Base-by-base conservation (phyloP, 345 rosid species). In the Hirschfeldia incana region DNA sequence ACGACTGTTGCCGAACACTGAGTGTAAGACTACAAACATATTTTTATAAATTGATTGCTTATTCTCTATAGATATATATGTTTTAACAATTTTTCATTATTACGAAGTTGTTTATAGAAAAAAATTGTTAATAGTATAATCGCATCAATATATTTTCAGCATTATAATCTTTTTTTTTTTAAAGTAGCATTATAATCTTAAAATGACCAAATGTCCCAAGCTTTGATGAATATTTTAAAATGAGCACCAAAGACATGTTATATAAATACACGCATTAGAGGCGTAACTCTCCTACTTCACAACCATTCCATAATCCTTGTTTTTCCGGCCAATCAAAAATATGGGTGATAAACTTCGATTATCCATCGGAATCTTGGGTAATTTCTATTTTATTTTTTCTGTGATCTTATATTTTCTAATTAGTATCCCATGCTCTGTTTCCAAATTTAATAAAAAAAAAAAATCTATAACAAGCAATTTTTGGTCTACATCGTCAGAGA, bases 361-460 rank as follows among this genome's bases (percentile, higher is more conserved):
- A n/a, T 87, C 87, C 21, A 36, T 88, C 55, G 98, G 98, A 72
- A 67, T 88, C 65, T 82, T 91, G 85, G 97, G 94, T 86, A 84
- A 16, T 34, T 49, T 65, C 4, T 12, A 2, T 5, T 13, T 58
- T 13, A n/a, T 26, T 46, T 2, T 4, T 67, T 1, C 5, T 68
- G 36, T 68, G 64, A 3, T 73, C 39, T 39, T 53, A 9, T 51
- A 16, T 69, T 37, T 28, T 55, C 17, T 16, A 21, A 21, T 21
- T 11, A 46, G 29, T 32, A 17, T 4, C 58, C 65, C 17, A 33
- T 79, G 21, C 29, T 75, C 33, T 46, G 37, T 16, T 61, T 60
- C 39, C 17, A 4, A 58, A 9, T 67, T 28, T 29, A 28, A 6
- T 59, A 1, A 62, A 5, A 12, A 13, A 5, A 0, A 8, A 36